Conservation (phyloP, 305 asterid genomes). For the Plantago lanceolata region DNA sequence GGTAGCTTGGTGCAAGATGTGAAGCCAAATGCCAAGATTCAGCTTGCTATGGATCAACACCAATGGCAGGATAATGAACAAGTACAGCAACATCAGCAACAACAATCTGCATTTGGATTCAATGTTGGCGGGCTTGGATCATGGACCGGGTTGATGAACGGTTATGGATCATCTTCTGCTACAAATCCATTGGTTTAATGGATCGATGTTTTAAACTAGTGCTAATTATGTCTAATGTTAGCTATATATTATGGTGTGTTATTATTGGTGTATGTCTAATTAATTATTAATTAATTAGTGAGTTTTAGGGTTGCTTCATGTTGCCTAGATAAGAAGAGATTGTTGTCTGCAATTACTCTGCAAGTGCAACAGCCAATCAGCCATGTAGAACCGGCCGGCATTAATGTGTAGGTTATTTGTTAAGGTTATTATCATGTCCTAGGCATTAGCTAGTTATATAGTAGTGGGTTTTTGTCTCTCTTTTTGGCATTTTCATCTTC, state of each 20-base stretch:
- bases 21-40: constrained; percentile 59
- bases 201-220: no score
- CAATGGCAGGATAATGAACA: constrained; percentile 67
- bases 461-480: not conserved
- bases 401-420: not conserved
- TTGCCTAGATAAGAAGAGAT: not conserved
- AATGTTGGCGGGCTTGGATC: constrained; percentile 56
- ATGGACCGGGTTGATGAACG: constrained; percentile 80
- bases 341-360: not conserved
- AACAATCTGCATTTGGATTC: constrained; percentile 40
- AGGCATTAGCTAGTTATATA: no score
- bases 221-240: constrained; percentile 6
- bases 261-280: constrained; percentile 3
- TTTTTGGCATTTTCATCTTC: not conserved
- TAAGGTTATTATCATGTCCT: not conserved
- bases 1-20: constrained; percentile 33
- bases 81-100: constrained; percentile 12
- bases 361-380: not conserved
- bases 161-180: constrained; percentile 71
- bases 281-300: no score
- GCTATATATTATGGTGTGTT: not conserved
- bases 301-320: not conserved
- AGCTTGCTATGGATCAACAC: constrained; percentile 35
- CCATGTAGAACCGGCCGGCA: not conserved
- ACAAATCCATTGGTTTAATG: constrained; percentile 52